phyloP scores from a whole-genome alignment of 2,329 filamentous ascomycete species.

The Diaporthe aspalathi region DNA sequence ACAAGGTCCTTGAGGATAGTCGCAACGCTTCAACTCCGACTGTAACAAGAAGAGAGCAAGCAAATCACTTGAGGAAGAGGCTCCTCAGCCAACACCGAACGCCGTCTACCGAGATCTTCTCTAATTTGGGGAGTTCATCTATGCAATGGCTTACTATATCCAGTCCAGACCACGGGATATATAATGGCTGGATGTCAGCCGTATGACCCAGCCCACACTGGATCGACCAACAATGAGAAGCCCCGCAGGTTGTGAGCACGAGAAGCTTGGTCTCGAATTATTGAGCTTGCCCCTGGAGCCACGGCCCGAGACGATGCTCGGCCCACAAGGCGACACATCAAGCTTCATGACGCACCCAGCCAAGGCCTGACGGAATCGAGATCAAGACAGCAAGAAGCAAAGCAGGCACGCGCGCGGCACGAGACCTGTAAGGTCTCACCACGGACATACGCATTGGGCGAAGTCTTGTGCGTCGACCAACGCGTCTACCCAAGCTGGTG shows the following conservation, averaged over 20 bases:
- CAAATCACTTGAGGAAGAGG: background rate
- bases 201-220: background rate
- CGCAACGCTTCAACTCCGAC: background rate
- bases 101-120: constrained; percentile 18
- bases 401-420: background rate
- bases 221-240: background rate
- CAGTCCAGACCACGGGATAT: constrained; percentile 3
- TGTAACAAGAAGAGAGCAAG: constrained; percentile 4
- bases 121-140: constrained; percentile 19
- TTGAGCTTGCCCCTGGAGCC: constrained; percentile 12
- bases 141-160: background rate
- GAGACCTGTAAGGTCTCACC: background rate
- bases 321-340: constrained; percentile 8
- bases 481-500: background rate
- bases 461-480: constrained; percentile 8
- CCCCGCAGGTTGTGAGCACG: background rate
- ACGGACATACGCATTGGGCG: background rate
- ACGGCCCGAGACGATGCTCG: constrained; percentile 17
- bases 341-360: background rate
- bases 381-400: background rate
- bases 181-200: constrained; percentile 9
- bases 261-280: background rate
- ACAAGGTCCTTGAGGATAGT: constrained; percentile 10
- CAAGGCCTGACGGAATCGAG: constrained; percentile 7
- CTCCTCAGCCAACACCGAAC: constrained; percentile 6